A percentile compares a stretch with the other conserved stretches of the same genome.
Conservation (phyloP, 257 asterid species). For the Solanum clarkiae region DNA sequence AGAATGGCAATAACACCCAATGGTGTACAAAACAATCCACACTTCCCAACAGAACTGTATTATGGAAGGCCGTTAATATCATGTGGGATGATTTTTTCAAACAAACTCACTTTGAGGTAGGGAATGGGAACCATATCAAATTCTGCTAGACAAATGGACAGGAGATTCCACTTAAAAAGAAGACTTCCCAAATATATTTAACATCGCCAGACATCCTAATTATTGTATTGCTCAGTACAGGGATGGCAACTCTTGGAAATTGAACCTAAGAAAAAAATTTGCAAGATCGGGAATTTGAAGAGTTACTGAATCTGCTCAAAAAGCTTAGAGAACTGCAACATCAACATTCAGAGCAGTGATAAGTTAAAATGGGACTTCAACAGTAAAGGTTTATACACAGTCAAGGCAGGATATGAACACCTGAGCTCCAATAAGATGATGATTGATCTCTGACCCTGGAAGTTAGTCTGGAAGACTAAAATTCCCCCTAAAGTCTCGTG, state of each 20-base stretch:
- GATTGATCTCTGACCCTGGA: neutral
- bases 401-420: neutral
- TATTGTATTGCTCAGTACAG: neutral
- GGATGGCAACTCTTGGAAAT: neutral
- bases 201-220: neutral
- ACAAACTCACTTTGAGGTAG: neutral
- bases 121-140: neutral
- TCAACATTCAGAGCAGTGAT: neutral
- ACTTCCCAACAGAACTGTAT: neutral
- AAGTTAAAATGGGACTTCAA: neutral
- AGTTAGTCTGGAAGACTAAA: neutral
- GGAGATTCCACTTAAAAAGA: neutral
- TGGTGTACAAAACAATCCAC: neutral
- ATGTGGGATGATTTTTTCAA: neutral
- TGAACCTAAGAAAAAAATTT: neutral
- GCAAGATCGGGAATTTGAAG: neutral
- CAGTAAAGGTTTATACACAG: neutral
- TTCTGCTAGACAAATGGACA: neutral
- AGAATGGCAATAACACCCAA: neutral
- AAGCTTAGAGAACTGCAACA: neutral
- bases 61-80: neutral
- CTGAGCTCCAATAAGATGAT: neutral
- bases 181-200: neutral
- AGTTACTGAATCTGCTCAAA: neutral
- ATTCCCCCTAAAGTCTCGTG: neutral